These are phyloP conservation scores for Heterobasidion parviporum DNA, from an alignment of 1,284 basidiomycete species.

Conservation along the genomic window DNA sequence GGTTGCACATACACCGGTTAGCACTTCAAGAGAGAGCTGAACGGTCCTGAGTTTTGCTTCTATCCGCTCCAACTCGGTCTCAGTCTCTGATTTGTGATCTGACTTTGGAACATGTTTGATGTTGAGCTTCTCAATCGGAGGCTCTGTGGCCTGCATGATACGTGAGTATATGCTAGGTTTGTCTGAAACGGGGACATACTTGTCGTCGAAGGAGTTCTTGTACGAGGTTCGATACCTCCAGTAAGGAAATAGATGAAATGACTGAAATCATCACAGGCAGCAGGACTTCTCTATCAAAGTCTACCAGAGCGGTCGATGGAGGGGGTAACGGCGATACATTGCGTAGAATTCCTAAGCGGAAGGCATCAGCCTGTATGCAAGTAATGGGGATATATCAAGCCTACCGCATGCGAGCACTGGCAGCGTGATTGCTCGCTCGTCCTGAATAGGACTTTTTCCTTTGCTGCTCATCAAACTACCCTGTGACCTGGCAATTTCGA, in stretches of 20 bases:
- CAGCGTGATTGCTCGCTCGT: slow-evolving; percentile 47
- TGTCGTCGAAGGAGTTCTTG: slow-evolving; percentile 47
- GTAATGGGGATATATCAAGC: slow-evolving; percentile 10
- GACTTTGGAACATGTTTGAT: slow-evolving; percentile 54
- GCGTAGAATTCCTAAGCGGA: slow-evolving; percentile 55
- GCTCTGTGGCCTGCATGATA: slow-evolving; percentile 32
- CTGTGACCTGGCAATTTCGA: slow-evolving; percentile 51
- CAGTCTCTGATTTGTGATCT: slow-evolving; percentile 64
- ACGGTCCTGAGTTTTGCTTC: slow-evolving; percentile 70
- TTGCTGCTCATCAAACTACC: slow-evolving; percentile 26
- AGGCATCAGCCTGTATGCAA: neutral
- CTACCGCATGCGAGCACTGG: slow-evolving; percentile 68
- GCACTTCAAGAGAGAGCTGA: slow-evolving; percentile 75
- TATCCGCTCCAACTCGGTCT: slow-evolving; percentile 65
- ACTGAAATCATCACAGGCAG: slow-evolving; percentile 68
- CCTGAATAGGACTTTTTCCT: slow-evolving; percentile 33
- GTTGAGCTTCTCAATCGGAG: slow-evolving; percentile 47
- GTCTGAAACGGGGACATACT: slow-evolving; percentile 24
- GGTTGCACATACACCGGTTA: slow-evolving; percentile 84
- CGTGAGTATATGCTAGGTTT: neutral
- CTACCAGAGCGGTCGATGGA: slow-evolving; percentile 53
- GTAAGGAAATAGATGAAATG: slow-evolving; percentile 55
- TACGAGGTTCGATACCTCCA: slow-evolving; percentile 42
- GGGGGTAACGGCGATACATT: slow-evolving; percentile 70
- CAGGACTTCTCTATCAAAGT: slow-evolving; percentile 65